phyloP scores from a whole-genome alignment of 352 stramenopile genomes.

The Globisporangium middletonii region DNA sequence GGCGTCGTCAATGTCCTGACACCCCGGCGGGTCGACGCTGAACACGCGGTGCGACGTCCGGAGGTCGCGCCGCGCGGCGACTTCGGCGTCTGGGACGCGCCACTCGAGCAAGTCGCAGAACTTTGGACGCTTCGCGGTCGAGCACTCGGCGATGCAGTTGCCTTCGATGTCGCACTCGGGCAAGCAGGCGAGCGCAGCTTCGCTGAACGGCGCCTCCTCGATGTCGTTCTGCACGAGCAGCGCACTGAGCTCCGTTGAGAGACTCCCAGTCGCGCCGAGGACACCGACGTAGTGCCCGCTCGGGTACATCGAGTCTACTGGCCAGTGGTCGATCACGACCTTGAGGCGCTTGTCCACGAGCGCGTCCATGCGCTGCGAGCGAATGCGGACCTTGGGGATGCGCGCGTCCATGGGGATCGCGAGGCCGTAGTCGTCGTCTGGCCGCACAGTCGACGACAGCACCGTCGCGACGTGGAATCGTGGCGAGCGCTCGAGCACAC shows the following conservation, averaged over 20 bases:
- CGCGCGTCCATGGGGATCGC: slow-evolving; percentile 81
- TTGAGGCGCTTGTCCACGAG: slow-evolving; percentile 80
- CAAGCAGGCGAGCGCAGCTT: slow-evolving; percentile 77
- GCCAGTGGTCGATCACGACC: slow-evolving; percentile 76
- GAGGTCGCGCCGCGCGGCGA: slow-evolving; percentile 54
- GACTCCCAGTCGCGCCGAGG: slow-evolving; percentile 45
- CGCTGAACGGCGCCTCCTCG: slow-evolving; percentile 80
- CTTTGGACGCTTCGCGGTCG: slow-evolving; percentile 60
- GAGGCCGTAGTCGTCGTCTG: slow-evolving; percentile 61
- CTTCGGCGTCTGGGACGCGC: slow-evolving; percentile 49
- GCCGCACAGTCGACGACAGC: slow-evolving; percentile 48
- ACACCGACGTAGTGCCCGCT: slow-evolving; percentile 77
- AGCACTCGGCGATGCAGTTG: slow-evolving; percentile 61
- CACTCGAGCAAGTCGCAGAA: slow-evolving; percentile 60
- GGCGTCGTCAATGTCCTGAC: slow-evolving; percentile 89
- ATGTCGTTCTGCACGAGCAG: slow-evolving; percentile 82
- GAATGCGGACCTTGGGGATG: slow-evolving; percentile 74
- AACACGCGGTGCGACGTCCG: slow-evolving; percentile 72
- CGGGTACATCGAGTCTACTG: slow-evolving; percentile 70
- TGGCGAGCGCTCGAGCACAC: slow-evolving; percentile 69
- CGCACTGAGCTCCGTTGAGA: slow-evolving; percentile 77
- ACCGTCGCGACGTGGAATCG: slow-evolving; percentile 71
- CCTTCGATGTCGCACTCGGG: slow-evolving; percentile 68
- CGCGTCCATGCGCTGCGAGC: slow-evolving; percentile 67
- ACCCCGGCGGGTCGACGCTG: slow-evolving; percentile 85